Base-by-base conservation (phyloP, 2,329 filamentous ascomycete genomes). In the Microcyclospora tardicrescens region DNA sequence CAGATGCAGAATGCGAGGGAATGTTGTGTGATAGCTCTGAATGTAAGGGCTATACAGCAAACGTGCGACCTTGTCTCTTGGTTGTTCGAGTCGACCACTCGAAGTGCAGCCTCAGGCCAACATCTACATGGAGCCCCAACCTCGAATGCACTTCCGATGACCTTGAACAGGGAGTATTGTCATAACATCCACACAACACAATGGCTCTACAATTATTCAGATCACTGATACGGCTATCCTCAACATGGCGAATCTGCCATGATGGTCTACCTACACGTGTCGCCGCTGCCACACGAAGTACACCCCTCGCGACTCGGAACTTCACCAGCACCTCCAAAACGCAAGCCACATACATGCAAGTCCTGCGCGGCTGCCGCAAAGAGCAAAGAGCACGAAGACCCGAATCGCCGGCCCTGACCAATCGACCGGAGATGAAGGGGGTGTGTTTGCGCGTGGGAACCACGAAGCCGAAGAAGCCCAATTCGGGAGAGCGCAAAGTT, bases 381-480 rank as follows among this genome's bases (percentile, higher is more conserved):
- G 71, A 77, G 35, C 85, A 93, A 64, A 75, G 75, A 42, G 83
- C 82, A 1, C 84, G 91, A 47, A 86, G 93, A 64, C 75, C 84
- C 50, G 79, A 84, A 37, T 96, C 89, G 2, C 91, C 91, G 0
- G 87, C 89, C 15, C 73, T 98, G 46, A 72, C 72, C 4, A 62
- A 75, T 37, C 73, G 83, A 33, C 86, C 91, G 3, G 76, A 82
- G 57, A 79, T 94, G 66, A 96, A 96, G 69, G 91, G 89, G 52
- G 91, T 98, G 29, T 96, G 91, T 62, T 68, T 98, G 47, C 87
- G 93, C 60, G 91, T 96, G 43, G 86, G 84, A 56, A 84, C 87
- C 52, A 86, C 83, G 53, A 86, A 91, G 57, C 91, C 91, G 40
- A 98, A 98, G 78, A 98, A 98, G 67, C 91, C 91, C 49, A 98